A percentile compares a stretch with the other conserved stretches of the same genome.
These are phyloP conservation scores for Sugiyamaella valdiviana DNA, from an alignment of 805 yeast species.

Conservation along the genomic window DNA sequence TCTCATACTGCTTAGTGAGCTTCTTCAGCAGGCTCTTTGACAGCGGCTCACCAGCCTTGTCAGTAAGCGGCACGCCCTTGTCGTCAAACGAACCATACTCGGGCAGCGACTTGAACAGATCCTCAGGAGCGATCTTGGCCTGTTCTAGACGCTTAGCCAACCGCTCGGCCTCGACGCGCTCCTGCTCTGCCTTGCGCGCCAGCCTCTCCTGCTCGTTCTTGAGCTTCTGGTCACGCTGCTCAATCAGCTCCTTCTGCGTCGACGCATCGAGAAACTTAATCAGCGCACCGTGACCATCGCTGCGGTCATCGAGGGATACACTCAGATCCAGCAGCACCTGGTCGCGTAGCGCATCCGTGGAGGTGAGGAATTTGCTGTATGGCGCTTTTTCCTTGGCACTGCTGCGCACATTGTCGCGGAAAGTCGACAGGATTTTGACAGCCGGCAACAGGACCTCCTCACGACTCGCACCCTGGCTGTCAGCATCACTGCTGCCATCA, in stretches of 20 bases:
- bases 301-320: conserved; percentile 83
- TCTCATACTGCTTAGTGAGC: conserved; percentile 66
- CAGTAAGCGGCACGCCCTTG: conserved; percentile 73
- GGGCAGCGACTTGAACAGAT: conserved; percentile 55
- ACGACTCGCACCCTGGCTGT: conserved; percentile 19
- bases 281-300: conserved; percentile 69
- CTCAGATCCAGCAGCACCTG: conserved; percentile 67
- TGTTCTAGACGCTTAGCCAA: conserved; percentile 61
- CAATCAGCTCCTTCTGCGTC: conserved; percentile 61
- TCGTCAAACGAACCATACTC: conserved; percentile 78
- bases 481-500: conserved; percentile 18
- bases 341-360: conserved; percentile 70
- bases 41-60: conserved; percentile 63
- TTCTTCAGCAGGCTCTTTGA: conserved; percentile 84
- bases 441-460: conserved; percentile 79
- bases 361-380: conserved; percentile 49
- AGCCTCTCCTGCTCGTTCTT: conserved; percentile 48
- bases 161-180: conserved; percentile 33
- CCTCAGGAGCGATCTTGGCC: conserved; percentile 62
- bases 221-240: conserved; percentile 51
- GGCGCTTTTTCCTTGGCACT: conserved; percentile 60
- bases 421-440: conserved; percentile 65
- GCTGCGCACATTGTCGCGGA: conserved; percentile 76
- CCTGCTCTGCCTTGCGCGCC: conserved; percentile 46
- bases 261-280: conserved; percentile 68